Conservation (phyloP, 2,329 filamentous ascomycete species). For the Thelonectria discophora region DNA sequence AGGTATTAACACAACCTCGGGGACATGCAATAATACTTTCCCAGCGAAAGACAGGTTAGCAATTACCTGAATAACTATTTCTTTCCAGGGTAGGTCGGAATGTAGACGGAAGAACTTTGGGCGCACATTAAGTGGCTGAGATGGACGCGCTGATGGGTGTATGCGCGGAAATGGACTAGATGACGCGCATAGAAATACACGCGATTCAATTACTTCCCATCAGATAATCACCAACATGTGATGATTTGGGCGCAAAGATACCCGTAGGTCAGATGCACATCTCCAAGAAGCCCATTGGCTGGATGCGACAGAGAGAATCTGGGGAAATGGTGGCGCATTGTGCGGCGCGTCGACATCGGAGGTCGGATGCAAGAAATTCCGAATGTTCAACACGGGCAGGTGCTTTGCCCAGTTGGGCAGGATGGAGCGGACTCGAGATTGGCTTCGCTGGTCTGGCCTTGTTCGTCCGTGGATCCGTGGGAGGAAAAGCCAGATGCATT, state of each 20-base stretch:
- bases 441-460: slow-evolving; percentile 20
- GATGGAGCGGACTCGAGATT: slow-evolving; percentile 23
- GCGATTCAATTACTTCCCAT: neutral
- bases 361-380: slow-evolving; percentile 29
- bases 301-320: slow-evolving; percentile 20
- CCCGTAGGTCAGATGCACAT: neutral
- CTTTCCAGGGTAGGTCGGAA: too few species aligned
- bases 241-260: too few species aligned
- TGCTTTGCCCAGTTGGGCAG: slow-evolving; percentile 25
- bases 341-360: slow-evolving; percentile 20
- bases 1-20: too few species aligned
- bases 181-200: too few species aligned
- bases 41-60: too few species aligned
- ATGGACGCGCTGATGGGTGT: too few species aligned
- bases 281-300: slow-evolving; percentile 10
- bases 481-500: slow-evolving; percentile 27
- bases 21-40: too few species aligned
- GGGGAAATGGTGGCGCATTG: slow-evolving; percentile 30
- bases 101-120: too few species aligned
- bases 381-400: slow-evolving; percentile 11
- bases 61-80: too few species aligned
- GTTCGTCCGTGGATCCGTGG: slow-evolving; percentile 25
- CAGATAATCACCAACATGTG: neutral
- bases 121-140: too few species aligned
- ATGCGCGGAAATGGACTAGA: too few species aligned